These are phyloP conservation scores for Wolfiporia cocos DNA, from an alignment of 1,284 basidiomycete genomes.

Conservation along the genomic window DNA sequence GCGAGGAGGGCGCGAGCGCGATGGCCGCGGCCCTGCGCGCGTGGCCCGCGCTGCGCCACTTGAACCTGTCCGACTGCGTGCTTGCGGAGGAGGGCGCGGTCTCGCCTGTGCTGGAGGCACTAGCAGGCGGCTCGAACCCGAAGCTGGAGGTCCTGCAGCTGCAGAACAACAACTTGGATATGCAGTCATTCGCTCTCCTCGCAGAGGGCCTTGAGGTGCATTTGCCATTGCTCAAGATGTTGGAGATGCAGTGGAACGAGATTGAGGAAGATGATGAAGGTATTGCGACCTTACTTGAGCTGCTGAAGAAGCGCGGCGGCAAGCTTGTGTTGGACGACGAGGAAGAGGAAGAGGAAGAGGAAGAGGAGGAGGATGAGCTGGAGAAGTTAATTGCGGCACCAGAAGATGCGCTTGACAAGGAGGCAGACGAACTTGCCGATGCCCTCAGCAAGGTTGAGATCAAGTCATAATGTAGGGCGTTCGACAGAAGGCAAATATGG, in stretches of 20 bases:
- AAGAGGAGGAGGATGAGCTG: slow-evolving; percentile 49
- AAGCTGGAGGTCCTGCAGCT: slow-evolving; percentile 74
- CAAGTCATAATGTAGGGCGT: slow-evolving; percentile 9
- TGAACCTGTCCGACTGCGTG: slow-evolving; percentile 93
- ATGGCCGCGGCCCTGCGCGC: slow-evolving; percentile 66
- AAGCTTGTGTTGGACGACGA: slow-evolving; percentile 57
- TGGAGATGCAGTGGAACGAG: slow-evolving; percentile 90
- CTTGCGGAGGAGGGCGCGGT: slow-evolving; percentile 66
- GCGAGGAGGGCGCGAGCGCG: slow-evolving; percentile 65
- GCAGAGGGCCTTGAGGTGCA: slow-evolving; percentile 59
- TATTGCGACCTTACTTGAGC: slow-evolving; percentile 57
- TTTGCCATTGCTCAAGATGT: slow-evolving; percentile 48
- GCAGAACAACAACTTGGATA: slow-evolving; percentile 88
- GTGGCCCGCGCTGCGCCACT: slow-evolving; percentile 69
- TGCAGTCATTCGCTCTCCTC: slow-evolving; percentile 62
- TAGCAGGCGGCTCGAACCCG: slow-evolving; percentile 69
- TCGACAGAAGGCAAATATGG: too few species aligned
- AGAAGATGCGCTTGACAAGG: slow-evolving; percentile 33
- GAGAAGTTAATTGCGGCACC: slow-evolving; percentile 25
- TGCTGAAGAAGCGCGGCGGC: slow-evolving; percentile 65
- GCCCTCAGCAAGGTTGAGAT: slow-evolving; percentile 52
- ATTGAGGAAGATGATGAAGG: slow-evolving; percentile 71
- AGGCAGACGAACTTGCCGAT: slow-evolving; percentile 53
- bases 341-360: slow-evolving; percentile 76
- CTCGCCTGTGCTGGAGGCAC: slow-evolving; percentile 57